phyloP scores from a whole-genome alignment of 768 basidiomycete species.

The Cyclocybe cylindracea region DNA sequence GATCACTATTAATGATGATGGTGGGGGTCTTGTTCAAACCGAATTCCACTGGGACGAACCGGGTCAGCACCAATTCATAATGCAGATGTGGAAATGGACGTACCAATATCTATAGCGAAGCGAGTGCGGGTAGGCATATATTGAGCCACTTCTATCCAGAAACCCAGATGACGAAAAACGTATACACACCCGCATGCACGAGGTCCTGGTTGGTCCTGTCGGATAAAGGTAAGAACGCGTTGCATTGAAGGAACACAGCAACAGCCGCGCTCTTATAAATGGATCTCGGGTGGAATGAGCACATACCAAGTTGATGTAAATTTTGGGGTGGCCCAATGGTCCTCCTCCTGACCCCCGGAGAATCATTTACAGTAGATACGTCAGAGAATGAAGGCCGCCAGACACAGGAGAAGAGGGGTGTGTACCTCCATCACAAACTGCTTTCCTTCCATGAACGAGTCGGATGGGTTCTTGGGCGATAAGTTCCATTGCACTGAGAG shows the following conservation, averaged over 20 bases:
- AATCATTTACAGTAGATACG: slow-evolving; percentile 3
- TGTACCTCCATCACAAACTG: slow-evolving; percentile 95
- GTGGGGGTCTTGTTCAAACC: slow-evolving; percentile 84
- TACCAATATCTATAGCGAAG: slow-evolving; percentile 46
- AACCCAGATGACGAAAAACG: slow-evolving; percentile 5
- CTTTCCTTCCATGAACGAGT: slow-evolving; percentile 79
- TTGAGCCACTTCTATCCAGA: slow-evolving; percentile 13
- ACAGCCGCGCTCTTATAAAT: neutral
- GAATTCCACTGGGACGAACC: slow-evolving; percentile 66
- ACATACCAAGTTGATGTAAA: slow-evolving; percentile 92
- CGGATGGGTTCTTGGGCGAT: slow-evolving; percentile 85
- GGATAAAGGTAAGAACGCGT: slow-evolving; percentile 15
- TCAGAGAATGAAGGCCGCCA: slow-evolving; percentile 9
- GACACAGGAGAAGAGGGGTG: slow-evolving; percentile 1
- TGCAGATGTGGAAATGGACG: slow-evolving; percentile 16
- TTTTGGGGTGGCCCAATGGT: slow-evolving; percentile 93
- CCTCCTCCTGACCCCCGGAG: slow-evolving; percentile 70
- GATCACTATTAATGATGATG: slow-evolving; percentile 60
- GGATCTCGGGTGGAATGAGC: neutral
- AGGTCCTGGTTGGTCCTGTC: slow-evolving; percentile 84
- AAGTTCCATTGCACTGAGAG: slow-evolving; percentile 90
- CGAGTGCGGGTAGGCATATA: slow-evolving; percentile 5
- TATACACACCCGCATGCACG: slow-evolving; percentile 84
- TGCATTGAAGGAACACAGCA: neutral
- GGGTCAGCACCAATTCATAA: slow-evolving; percentile 5